Evolutionary conservation across 495 filamentous ascomycete species (phyloP).

Genomic region (Hypoxylon cercidicola): DNA sequence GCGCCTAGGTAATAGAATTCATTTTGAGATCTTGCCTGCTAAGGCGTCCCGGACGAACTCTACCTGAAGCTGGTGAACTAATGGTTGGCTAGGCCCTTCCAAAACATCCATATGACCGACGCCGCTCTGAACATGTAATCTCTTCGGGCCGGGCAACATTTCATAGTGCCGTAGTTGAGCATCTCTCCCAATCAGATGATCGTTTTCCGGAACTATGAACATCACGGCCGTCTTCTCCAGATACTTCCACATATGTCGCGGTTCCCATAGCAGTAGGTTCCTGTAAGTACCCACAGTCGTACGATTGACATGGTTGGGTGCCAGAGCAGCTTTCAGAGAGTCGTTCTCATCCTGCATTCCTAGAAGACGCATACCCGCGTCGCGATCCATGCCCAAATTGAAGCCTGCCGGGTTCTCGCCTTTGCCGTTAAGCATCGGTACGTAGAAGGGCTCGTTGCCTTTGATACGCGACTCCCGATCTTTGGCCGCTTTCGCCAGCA

Average conservation of each 20-base stretch:
- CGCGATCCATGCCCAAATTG: slow-evolving; percentile 1
- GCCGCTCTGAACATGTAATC: slow-evolving; percentile 3
- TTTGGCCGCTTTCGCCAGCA: slow-evolving; percentile 34
- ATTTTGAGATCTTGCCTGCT: neutral
- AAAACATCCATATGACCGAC: slow-evolving; percentile 7
- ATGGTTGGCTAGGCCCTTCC: neutral
- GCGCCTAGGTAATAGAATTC: neutral
- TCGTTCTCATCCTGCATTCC: slow-evolving; percentile 2
- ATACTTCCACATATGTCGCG: slow-evolving; percentile 7
- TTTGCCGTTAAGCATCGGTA: slow-evolving; percentile 41
- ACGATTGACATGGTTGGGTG: slow-evolving; percentile 1
- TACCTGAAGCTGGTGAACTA: neutral
- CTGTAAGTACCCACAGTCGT: slow-evolving; percentile 3
- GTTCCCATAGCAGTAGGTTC: slow-evolving; percentile 1
- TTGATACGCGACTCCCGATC: slow-evolving; percentile 45
- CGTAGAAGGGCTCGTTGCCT: slow-evolving; percentile 38
- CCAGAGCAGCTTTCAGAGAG: neutral
- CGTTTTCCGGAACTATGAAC: slow-evolving; percentile 5
- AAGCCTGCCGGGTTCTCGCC: slow-evolving; percentile 53
- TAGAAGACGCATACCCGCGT: neutral
- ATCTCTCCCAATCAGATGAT: slow-evolving; percentile 8
- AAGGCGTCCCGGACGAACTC: slow-evolving; percentile 5
- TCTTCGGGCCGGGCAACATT: neutral
- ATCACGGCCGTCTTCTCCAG: slow-evolving; percentile 2
- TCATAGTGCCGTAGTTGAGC: slow-evolving; percentile 1